Evolutionary conservation across 2,329 filamentous ascomycete genomes (phyloP), one percentile per base, ranked within the genome.

Genomic region (Botrytis tulipae): DNA sequence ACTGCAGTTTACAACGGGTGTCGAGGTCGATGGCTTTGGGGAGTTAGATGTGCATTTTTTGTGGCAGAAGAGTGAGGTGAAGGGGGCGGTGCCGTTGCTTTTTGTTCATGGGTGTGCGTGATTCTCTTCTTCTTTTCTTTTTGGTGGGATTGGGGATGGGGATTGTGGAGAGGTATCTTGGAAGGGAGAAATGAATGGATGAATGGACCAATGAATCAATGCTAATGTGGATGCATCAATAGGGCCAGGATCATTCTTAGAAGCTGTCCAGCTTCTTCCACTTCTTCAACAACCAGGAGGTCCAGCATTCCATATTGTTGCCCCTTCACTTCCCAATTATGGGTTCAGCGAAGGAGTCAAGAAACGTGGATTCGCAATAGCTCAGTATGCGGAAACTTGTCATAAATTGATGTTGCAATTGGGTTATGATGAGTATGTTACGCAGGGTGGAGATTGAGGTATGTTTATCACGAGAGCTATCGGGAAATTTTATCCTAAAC

Each of bases 391-490:
- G 3, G 88, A 93, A 80, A 85, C 86, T 1, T 83, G 88, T 76
- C 88, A 94, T 80, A 89, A 88, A 72, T 82, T 93, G 25, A 94
- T 94, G 92, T 81, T 87, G 7, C 84, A 86, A 35, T 84, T 93
- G 6, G 91, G 90, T 0, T 93, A 92, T 78, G 77, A 85, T 5
- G 83, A 88, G 81, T 92, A 91, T 74, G 78, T 84, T 16, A 86
- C 85, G 0, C 88, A 92, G 81, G 90, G 90, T 75, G 91, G 92
- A 37, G 91, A 93, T 79, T 93, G 90, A 91, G 92, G 91, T n/a
- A 88, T 85, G 79, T 85, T 86, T 76, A 87, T 94, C 76, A 90
- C 89, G 22, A 87, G 91, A 6, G 81, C 85, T 20, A 86, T 94
- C 74, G 87, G 87, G 0, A 80, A 87, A 8, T 80, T 87, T 2